Evolutionary conservation across 345 rosid species (phyloP).

Genomic region (Eucalyptus shirleyi): DNA sequence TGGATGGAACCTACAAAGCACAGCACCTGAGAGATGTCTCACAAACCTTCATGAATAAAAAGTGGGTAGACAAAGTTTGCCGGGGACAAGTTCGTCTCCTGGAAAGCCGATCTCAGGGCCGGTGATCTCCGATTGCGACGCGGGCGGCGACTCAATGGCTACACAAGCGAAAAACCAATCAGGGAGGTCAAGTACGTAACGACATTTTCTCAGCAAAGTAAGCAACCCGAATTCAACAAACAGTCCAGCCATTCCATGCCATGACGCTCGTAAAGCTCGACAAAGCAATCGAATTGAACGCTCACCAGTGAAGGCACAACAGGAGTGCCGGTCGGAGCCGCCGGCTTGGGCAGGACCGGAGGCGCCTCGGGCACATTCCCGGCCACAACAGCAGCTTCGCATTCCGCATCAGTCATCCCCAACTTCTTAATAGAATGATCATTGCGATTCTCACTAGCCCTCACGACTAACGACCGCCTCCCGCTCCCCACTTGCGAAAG

Average conservation of each 20-base stretch:
- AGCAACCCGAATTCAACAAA: not conserved
- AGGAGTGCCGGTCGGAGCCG: slow-evolving; percentile 76
- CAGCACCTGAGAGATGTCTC: not conserved
- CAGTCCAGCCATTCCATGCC: not conserved
- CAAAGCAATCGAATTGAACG: not conserved
- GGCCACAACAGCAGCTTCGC: slow-evolving; percentile 79
- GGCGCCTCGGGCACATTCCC: slow-evolving; percentile 83
- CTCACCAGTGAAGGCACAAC: slow-evolving; percentile 52
- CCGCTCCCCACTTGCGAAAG: not conserved
- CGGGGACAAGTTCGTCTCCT: slow-evolving; percentile 74
- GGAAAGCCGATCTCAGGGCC: slow-evolving; percentile 59
- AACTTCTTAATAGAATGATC: slow-evolving; percentile 31
- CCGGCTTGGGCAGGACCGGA: slow-evolving; percentile 70
- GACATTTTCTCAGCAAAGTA: not conserved
- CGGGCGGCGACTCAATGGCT: slow-evolving; percentile 77
- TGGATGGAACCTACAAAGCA: not conserved
- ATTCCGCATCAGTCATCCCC: slow-evolving; percentile 62
- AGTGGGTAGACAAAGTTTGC: slow-evolving; percentile 90
- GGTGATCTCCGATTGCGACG: slow-evolving; percentile 81
- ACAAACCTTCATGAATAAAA: slow-evolving; percentile 90
- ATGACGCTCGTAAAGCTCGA: not conserved
- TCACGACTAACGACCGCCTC: not conserved
- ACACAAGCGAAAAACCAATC: not conserved
- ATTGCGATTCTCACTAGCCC: slow-evolving; percentile 25
- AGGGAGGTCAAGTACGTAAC: not conserved